Evolutionary conservation across 345 rosid genomes (phyloP).

Genomic region (Eucalyptus rudis): DNA sequence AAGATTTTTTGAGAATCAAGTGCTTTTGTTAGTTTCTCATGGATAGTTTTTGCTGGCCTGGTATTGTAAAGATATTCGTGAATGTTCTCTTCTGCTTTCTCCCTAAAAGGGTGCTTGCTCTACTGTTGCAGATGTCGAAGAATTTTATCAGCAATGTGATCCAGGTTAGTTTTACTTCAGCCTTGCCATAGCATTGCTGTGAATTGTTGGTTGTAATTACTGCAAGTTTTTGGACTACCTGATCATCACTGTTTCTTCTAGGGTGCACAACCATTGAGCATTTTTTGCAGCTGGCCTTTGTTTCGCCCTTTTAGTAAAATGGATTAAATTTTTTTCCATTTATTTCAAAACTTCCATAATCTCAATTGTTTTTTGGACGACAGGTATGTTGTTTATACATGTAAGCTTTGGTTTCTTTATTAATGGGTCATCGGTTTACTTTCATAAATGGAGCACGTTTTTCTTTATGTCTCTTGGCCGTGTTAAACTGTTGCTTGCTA

Average conservation of each 20-base stretch:
- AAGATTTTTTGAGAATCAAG: background rate
- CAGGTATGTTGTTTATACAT: background rate
- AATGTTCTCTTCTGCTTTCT: background rate
- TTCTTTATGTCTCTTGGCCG: background rate
- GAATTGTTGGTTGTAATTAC: background rate
- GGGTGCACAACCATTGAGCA: background rate
- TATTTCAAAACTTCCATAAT: background rate
- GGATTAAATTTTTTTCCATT: background rate
- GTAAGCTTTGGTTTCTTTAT: background rate
- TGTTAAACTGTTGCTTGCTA: background rate
- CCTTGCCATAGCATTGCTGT: background rate
- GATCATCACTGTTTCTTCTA: background rate
- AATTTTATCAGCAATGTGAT: constrained; percentile 53
- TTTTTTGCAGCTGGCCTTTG: background rate
- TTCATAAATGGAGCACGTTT: background rate
- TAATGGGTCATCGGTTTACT: background rate
- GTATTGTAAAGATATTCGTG: background rate
- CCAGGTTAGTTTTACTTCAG: constrained; percentile 34
- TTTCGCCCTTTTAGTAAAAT: background rate
- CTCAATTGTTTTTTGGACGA: background rate
- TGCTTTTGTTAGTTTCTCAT: background rate
- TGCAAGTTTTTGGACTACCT: background rate
- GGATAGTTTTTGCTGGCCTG: background rate
- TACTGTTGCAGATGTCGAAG: constrained; percentile 46
- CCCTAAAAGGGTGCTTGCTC: background rate